Conservation (phyloP, 305 asterid genomes). For the Solanum hybrid region DNA sequence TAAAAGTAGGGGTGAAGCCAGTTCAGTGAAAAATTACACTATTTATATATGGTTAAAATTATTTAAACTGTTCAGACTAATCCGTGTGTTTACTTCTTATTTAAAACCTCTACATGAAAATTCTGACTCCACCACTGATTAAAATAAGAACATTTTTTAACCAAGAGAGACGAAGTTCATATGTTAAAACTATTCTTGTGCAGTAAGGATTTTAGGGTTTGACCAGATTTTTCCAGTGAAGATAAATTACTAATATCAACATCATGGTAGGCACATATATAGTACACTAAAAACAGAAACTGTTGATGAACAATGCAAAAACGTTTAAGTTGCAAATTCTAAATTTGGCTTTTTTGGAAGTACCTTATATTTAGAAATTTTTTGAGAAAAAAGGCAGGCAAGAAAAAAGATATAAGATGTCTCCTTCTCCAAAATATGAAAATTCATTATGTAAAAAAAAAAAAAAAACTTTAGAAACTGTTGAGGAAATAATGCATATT, state of each 20-base stretch:
- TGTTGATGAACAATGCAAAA: conserved; percentile 28
- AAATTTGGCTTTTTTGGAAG: conserved; percentile 10
- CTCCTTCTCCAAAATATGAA: conserved; percentile 1
- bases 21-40: not conserved
- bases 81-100: not conserved
- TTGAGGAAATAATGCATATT: conserved; percentile 9
- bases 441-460: not conserved
- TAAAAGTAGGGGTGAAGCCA: not conserved
- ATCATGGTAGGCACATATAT: not conserved
- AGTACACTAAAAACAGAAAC: not conserved
- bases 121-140: not conserved
- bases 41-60: too few relatives aligned
- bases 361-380: conserved; percentile 15
- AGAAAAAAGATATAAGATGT: conserved; percentile 13
- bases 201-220: not conserved
- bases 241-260: not conserved
- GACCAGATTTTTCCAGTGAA: not conserved
- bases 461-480: conserved; percentile 16
- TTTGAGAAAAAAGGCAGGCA: conserved; percentile 13
- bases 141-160: not conserved
- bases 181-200: not conserved
- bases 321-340: conserved; percentile 7
- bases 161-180: not conserved
- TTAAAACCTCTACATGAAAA: not conserved
- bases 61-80: not conserved